A percentile compares a stretch with the other conserved stretches of the same genome.
Evolutionary conservation across 139 green algal genomes (phyloP).

Genomic region (Coccomyxa sp.): DNA sequence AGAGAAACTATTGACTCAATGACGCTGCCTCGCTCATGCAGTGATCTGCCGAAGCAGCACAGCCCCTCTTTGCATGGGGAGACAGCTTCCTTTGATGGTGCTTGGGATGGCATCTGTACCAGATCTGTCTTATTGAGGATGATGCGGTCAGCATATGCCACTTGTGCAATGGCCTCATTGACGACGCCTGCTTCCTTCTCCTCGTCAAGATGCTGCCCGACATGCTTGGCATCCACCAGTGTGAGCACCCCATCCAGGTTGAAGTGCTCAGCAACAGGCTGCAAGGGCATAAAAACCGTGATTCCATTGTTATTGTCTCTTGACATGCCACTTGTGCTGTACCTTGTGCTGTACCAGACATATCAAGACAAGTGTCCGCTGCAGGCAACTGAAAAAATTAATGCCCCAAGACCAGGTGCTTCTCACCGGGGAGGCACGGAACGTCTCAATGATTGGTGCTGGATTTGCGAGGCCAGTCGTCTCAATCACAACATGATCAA

Average conservation of each 20-base stretch:
- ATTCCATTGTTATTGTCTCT: no score
- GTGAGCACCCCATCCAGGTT: conserved; percentile 12
- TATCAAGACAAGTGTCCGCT: no score
- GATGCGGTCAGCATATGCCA: conserved; percentile 93
- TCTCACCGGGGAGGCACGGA: not conserved
- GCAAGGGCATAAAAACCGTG: not conserved
- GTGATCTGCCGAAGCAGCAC: not conserved
- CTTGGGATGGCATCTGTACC: conserved; percentile 29
- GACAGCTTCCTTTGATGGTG: not conserved
- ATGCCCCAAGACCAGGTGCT: no score
- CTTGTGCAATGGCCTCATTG: conserved; percentile 92
- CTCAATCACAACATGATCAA: conserved; percentile 95
- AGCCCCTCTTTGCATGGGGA: not conserved
- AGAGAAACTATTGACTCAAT: not conserved
- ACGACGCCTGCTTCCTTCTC: conserved; percentile 62
- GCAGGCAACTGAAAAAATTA: no score
- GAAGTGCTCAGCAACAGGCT: not conserved
- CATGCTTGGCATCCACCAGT: conserved; percentile 55
- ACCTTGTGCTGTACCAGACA: no score
- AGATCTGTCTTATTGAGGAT: conserved; percentile 95
- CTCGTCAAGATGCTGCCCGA: conserved; percentile 44
- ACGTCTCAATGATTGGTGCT: conserved; percentile 88
- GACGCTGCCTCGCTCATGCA: not conserved
- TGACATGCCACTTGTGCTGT: no score
- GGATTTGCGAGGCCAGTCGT: conserved; percentile 95